Conservation (phyloP, 495 filamentous ascomycete genomes). For the Xylaria grammica region DNA sequence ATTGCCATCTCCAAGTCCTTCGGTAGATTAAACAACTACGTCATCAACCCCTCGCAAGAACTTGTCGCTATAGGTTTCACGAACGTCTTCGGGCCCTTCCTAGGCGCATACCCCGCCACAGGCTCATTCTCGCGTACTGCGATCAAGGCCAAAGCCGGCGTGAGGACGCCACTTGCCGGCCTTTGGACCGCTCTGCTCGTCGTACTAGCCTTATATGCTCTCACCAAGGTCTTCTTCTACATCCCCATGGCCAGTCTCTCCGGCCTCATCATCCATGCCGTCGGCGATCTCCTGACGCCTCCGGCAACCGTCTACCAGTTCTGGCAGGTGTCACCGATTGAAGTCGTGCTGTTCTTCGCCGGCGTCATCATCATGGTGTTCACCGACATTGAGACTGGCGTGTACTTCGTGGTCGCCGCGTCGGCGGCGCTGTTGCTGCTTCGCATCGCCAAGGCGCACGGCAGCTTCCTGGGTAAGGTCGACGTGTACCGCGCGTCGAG, state of each 20-base stretch:
- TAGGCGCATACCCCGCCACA: slow-evolving; percentile 58
- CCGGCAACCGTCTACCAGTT: slow-evolving; percentile 54
- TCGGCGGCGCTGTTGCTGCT: slow-evolving; percentile 37
- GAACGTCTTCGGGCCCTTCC: slow-evolving; percentile 58
- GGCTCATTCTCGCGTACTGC: slow-evolving; percentile 59
- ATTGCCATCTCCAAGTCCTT: slow-evolving; percentile 62
- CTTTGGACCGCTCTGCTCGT: slow-evolving; percentile 58
- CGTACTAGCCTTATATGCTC: slow-evolving; percentile 57
- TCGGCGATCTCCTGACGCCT: slow-evolving; percentile 56
- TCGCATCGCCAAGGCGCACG: slow-evolving; percentile 50
- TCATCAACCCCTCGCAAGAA: slow-evolving; percentile 60
- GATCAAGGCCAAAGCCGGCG: slow-evolving; percentile 56
- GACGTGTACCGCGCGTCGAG: slow-evolving; percentile 26
- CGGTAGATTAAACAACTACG: slow-evolving; percentile 60
- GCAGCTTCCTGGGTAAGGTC: slow-evolving; percentile 45
- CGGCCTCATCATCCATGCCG: slow-evolving; percentile 60
- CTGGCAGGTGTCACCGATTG: slow-evolving; percentile 56
- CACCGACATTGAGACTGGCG: slow-evolving; percentile 56
- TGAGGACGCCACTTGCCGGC: slow-evolving; percentile 58
- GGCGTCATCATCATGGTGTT: slow-evolving; percentile 59
- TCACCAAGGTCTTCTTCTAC: slow-evolving; percentile 58
- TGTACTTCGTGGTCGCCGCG: slow-evolving; percentile 53
- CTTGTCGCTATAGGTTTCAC: slow-evolving; percentile 59
- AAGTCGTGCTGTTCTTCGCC: slow-evolving; percentile 58
- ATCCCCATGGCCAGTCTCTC: slow-evolving; percentile 52